phyloP scores from a whole-genome alignment of 2,329 filamentous ascomycete genomes.

The Colletotrichum sojae region DNA sequence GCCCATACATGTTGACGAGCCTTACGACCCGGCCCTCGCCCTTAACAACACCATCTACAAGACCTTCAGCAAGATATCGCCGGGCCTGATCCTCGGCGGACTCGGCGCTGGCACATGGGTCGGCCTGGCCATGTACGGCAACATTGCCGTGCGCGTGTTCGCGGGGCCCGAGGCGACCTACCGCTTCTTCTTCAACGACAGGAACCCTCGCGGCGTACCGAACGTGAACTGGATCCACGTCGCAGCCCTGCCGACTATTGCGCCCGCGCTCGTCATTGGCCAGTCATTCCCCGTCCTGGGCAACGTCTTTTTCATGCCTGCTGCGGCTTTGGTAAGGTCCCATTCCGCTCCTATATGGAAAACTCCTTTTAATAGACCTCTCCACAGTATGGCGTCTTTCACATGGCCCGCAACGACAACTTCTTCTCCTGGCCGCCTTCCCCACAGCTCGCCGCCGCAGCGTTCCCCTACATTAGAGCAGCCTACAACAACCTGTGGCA shows the following conservation, averaged over 20 bases:
- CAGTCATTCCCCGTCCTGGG: slow-evolving; percentile 60
- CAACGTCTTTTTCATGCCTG: slow-evolving; percentile 58
- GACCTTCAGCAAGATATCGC: slow-evolving; percentile 66
- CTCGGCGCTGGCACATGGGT: slow-evolving; percentile 65
- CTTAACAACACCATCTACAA: slow-evolving; percentile 72
- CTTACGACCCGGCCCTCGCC: slow-evolving; percentile 80
- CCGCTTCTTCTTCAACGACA: slow-evolving; percentile 39
- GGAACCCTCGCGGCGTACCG: slow-evolving; percentile 28
- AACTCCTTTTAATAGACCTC: neutral
- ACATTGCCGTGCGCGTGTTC: slow-evolving; percentile 65
- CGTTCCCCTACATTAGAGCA: slow-evolving; percentile 62
- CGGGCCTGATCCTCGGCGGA: slow-evolving; percentile 77
- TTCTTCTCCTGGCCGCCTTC: slow-evolving; percentile 68
- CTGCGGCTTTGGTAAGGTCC: slow-evolving; percentile 57
- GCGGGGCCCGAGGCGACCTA: slow-evolving; percentile 60
- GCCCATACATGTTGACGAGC: slow-evolving; percentile 81
- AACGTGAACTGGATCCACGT: slow-evolving; percentile 39
- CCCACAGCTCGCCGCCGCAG: slow-evolving; percentile 63
- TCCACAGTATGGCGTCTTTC: slow-evolving; percentile 62
- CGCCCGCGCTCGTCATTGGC: slow-evolving; percentile 60
- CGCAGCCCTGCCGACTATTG: slow-evolving; percentile 58
- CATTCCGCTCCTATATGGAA: slow-evolving; percentile 1
- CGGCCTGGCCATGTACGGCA: slow-evolving; percentile 68
- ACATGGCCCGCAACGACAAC: slow-evolving; percentile 60
- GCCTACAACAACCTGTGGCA: slow-evolving; percentile 64